phyloP scores from a whole-genome alignment of 176 grass and related monocot species.

The Ampelocalamus luodianensis region DNA sequence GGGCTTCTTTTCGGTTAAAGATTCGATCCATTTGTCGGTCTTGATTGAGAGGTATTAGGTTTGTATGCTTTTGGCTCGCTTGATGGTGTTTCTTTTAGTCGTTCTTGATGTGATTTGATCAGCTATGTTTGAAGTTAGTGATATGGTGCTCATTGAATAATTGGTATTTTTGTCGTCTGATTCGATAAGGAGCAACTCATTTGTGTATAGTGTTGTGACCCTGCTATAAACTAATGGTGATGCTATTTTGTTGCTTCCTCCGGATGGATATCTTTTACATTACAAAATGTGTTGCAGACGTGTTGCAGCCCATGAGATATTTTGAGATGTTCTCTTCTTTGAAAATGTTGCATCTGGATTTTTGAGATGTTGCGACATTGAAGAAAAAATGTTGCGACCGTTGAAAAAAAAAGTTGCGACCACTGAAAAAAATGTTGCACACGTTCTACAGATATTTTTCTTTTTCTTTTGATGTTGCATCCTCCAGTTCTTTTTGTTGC shows the following conservation, averaged over 20 bases:
- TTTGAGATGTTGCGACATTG: too few relatives aligned
- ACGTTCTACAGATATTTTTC: too few relatives aligned
- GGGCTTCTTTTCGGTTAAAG: conserved; percentile 15
- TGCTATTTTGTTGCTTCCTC: background rate
- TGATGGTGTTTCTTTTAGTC: background rate
- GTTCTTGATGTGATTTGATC: conserved; percentile 35
- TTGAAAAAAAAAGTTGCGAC: too few relatives aligned
- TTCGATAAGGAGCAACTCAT: background rate
- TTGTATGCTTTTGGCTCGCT: background rate
- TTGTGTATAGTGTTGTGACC: background rate
- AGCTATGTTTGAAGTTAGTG: conserved; percentile 16
- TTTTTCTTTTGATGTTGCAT: too few relatives aligned
- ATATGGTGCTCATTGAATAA: background rate
- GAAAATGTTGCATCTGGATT: too few relatives aligned
- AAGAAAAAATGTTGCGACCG: too few relatives aligned
- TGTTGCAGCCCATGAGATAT: too few relatives aligned
- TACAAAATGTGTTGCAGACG: too few relatives aligned
- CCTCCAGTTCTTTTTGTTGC: too few relatives aligned
- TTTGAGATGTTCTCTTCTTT: too few relatives aligned
- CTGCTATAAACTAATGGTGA: background rate
- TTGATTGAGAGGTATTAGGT: background rate
- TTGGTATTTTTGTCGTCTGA: background rate
- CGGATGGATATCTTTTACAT: too few relatives aligned
- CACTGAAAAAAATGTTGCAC: too few relatives aligned
- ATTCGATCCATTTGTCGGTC: conserved; percentile 20